Evolutionary conservation across 1,284 basidiomycete genomes (phyloP).

Genomic region (Tylopilus sp.): DNA sequence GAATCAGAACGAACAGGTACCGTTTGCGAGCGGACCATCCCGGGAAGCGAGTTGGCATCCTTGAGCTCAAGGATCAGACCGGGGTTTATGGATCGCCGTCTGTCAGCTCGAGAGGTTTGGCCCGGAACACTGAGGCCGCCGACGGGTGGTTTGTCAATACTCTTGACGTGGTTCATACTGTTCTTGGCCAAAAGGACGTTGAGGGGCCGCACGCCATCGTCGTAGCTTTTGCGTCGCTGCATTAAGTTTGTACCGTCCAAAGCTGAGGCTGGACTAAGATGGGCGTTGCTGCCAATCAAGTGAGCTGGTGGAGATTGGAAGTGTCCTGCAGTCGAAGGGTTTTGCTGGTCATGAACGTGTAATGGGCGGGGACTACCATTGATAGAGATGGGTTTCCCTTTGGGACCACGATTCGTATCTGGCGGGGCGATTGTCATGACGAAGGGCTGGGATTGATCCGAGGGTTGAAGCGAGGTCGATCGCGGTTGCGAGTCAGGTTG

Average conservation of each 20-base stretch:
- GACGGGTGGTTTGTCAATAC: constrained; percentile 3
- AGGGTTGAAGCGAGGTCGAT: constrained; percentile 10
- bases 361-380: constrained; percentile 8
- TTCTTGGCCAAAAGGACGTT: constrained; percentile 41
- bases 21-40: constrained; percentile 35
- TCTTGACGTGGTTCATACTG: constrained; percentile 9
- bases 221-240: constrained; percentile 53
- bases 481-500: constrained; percentile 3
- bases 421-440: constrained; percentile 42
- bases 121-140: constrained; percentile 25
- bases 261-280: constrained; percentile 21
- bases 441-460: constrained; percentile 31
- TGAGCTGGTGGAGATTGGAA: constrained; percentile 23
- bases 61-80: constrained; percentile 34
- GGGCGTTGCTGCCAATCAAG: constrained; percentile 6
- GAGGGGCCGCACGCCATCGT: constrained; percentile 52
- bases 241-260: constrained; percentile 11
- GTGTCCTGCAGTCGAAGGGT: constrained; percentile 1
- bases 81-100: constrained; percentile 43
- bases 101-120: constrained; percentile 34
- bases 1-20: constrained; percentile 23
- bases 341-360: background rate
- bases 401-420: constrained; percentile 9
- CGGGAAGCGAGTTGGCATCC: constrained; percentile 33
- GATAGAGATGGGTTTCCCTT: constrained; percentile 4